Evolutionary conservation across 202 grass and related monocot species (phyloP), one percentile per base, ranked within the genome.

Genomic region (Carex arenaria): DNA sequence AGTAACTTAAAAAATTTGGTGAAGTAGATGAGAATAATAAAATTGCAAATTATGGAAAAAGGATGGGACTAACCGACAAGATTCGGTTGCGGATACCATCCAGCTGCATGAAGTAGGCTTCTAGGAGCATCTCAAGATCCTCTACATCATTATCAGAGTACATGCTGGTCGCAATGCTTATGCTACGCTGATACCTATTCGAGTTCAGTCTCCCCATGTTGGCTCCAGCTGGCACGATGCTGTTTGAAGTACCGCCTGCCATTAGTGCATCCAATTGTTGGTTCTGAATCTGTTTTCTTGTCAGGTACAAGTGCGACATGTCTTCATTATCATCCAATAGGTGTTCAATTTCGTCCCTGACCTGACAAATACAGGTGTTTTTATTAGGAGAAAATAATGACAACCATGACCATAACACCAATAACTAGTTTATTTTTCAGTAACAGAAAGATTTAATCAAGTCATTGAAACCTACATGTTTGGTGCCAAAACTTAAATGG

Each of bases 91-190:
- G 96, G 74, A 90, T 99, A 38, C 96, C 91, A 88, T 99, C 96
- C 85, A 99, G 84, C 79, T 99, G 96, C 93, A 99, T 99, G 91
- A 99, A 99, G 61, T 98, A 98, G 31, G 96, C 96, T 86, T 98
- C 96, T 85, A 98, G 89, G 57, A 98, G 86, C 96, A 98, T 99
- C 74, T 99, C 96, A 65, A 96, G 91, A 47, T 99, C 91, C 87
- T 99, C 96, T 63, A 96, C 93, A 61, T 99, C 93, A 77, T 93
- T 98, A 83, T 96, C 96, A 78, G 92, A 87, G 89, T 89, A 88
- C 40, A 94, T 88, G 73, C 91, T 99, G 2, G 96, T 93, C 73
- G 89, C 89, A 66, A 93, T 89, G 84, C 93, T 95, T 79, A 86
- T 51, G 1, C 89, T 98, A 40, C 89, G 87, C 56, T 87, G 82